Evolutionary conservation across 2,329 filamentous ascomycete genomes (phyloP), one percentile per base, ranked within the genome.

Genomic region (Nectriaceae sp.): DNA sequence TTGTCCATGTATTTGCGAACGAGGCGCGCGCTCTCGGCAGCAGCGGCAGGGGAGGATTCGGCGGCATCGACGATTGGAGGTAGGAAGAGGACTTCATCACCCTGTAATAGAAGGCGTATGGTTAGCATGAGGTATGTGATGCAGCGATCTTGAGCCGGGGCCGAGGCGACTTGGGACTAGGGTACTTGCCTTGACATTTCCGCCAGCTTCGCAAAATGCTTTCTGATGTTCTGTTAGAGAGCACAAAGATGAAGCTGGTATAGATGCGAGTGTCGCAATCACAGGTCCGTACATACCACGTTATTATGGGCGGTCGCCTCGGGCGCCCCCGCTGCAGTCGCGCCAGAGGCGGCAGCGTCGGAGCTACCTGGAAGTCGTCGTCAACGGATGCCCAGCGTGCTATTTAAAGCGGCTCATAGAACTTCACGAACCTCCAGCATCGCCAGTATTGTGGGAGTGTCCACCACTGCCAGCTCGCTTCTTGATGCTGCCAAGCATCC

Each of bases 31-130:
- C 89, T 90, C 62, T 92, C 88, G 55, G 86, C 84, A 20, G 93
- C 92, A 5, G 94, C 94, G 40, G 78, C 75, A 8, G 94, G 93
- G 40, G 90, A 96, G 21, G 92, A 96, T 69, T 97, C 94, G 75
- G 92, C 92, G 44, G 88, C 84, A 65, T 97, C 94, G 74, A 99
- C 94, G 58, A 99, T 97, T 50, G 87, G 83, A 8, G 94, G 94
- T 29, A 97, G 87, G 65, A 92, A 90, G 50, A 96, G 85, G 54
- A 96, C 91, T 75, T 97, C 94, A 68, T 95, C 89, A 65, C 87
- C 89, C 80, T 90, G 68, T 15, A 13, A 22, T n/a, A 15, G 16
- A 42, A 21, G 39, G 42, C 20, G 19, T 15, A 24, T 16, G 33
- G 33, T 37, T 37, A 37, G 33, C 37, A 6, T 21, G 37, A 39